phyloP scores from a whole-genome alignment of 75 land plant genomes.

The Ceratopteris richardii region DNA sequence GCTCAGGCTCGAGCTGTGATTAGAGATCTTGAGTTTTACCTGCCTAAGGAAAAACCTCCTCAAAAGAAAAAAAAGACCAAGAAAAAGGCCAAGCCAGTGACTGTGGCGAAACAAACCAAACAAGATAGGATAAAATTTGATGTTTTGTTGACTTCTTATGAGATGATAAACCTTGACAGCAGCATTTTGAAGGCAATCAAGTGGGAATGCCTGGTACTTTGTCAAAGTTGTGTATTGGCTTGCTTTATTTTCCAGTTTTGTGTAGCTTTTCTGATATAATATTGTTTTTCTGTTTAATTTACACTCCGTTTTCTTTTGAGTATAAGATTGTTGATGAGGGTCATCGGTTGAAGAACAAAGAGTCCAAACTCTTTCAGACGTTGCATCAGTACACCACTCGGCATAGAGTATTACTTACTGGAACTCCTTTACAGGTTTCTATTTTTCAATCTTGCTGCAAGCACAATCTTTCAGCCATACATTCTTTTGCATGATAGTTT shows the following conservation, averaged over 20 bases:
- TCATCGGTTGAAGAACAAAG: conserved; percentile 96
- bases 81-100: conserved; percentile 33
- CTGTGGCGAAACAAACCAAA: conserved; percentile 31
- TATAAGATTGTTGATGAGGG: conserved; percentile 97
- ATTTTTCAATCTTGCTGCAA: too few relatives aligned
- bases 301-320: neutral
- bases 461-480: too few relatives aligned
- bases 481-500: too few relatives aligned
- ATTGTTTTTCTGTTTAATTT: neutral
- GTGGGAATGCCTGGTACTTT: conserved; percentile 91
- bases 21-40: conserved; percentile 77
- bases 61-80: conserved; percentile 47
- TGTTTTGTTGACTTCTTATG: conserved; percentile 95
- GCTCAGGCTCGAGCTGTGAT: conserved; percentile 73
- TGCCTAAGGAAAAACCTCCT: conserved; percentile 34
- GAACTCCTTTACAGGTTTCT: conserved; percentile 92
- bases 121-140: conserved; percentile 91
- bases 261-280: neutral
- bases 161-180: conserved; percentile 82
- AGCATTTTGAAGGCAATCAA: conserved; percentile 60
- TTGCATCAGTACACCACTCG: conserved; percentile 54
- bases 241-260: too few relatives aligned
- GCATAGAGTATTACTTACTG: conserved; percentile 89
- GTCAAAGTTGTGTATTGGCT: too few relatives aligned
- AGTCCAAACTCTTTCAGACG: conserved; percentile 84